A percentile compares a stretch with the other conserved stretches of the same genome.
Conservation (phyloP, 2,329 filamentous ascomycete species). For the Fusarium austroafricanum region DNA sequence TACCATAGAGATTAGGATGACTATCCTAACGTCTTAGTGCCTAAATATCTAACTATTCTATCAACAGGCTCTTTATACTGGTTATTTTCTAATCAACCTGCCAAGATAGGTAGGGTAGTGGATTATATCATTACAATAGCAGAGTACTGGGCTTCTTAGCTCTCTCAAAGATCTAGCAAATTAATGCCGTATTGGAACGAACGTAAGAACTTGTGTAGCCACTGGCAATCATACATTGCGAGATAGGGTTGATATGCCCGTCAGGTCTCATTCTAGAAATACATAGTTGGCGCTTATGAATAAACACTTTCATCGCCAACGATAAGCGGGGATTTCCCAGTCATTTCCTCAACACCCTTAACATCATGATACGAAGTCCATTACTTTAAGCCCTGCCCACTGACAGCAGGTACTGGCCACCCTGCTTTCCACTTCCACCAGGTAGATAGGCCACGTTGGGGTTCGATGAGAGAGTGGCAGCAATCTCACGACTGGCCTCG, state of each 20-base stretch:
- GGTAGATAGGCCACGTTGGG: conserved; percentile 97
- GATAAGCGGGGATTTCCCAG: conserved; percentile 52
- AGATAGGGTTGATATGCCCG: conserved; percentile 43
- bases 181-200: background rate
- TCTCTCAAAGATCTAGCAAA: background rate
- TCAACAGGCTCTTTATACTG: too few relatives aligned
- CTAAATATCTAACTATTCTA: too few relatives aligned
- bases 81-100: too few relatives aligned
- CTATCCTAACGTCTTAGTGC: too few relatives aligned
- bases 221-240: conserved; percentile 37
- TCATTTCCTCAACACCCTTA: conserved; percentile 35
- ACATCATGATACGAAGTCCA: conserved; percentile 26
- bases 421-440: conserved; percentile 76
- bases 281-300: conserved; percentile 49
- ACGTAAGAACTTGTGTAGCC: conserved; percentile 2
- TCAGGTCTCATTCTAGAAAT: conserved; percentile 50
- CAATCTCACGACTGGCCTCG: conserved; percentile 96
- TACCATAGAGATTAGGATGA: too few relatives aligned
- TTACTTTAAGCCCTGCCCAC: conserved; percentile 56
- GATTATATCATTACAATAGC: background rate
- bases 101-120: too few relatives aligned
- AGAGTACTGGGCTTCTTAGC: background rate
- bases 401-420: conserved; percentile 65
- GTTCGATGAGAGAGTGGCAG: conserved; percentile 86
- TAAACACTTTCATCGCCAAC: conserved; percentile 44